Conservation (phyloP, 805 yeast genomes). For the Saturnispora saitoi region DNA sequence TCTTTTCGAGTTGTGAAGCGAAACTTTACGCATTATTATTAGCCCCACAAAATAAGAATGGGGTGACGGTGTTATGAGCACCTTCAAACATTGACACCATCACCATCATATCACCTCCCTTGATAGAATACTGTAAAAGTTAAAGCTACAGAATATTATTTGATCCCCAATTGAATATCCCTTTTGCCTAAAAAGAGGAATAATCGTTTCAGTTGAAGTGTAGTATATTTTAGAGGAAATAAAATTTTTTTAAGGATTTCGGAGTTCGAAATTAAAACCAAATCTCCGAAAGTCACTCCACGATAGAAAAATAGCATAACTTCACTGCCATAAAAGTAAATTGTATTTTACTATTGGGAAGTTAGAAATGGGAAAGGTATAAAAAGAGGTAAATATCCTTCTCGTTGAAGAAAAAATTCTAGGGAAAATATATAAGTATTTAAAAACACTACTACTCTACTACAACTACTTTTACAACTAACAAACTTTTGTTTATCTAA, state of each 20-base stretch:
- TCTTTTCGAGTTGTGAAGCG: neutral
- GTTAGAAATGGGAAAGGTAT: neutral
- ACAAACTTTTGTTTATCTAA: too few relatives aligned
- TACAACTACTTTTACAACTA: neutral
- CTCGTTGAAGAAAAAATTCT: too few relatives aligned
- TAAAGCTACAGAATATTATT: too few relatives aligned
- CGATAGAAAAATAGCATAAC: neutral
- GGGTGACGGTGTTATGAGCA: neutral
- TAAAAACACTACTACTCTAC: neutral
- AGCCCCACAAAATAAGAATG: neutral
- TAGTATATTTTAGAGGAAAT: too few relatives aligned
- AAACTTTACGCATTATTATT: neutral
- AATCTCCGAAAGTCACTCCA: slow-evolving; percentile 1
- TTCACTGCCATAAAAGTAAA: too few relatives aligned
- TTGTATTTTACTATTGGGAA: too few relatives aligned
- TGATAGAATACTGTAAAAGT: too few relatives aligned
- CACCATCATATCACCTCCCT: too few relatives aligned
- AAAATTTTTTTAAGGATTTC: neutral
- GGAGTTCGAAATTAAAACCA: neutral
- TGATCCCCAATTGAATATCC: too few relatives aligned
- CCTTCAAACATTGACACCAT: neutral
- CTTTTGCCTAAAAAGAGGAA: too few relatives aligned
- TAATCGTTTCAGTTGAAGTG: too few relatives aligned
- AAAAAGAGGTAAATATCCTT: neutral
- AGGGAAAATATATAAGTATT: too few relatives aligned